These are phyloP conservation scores for Chrysanthemum seticuspe DNA, from an alignment of 129 eudicot genomes.

Conservation along the genomic window DNA sequence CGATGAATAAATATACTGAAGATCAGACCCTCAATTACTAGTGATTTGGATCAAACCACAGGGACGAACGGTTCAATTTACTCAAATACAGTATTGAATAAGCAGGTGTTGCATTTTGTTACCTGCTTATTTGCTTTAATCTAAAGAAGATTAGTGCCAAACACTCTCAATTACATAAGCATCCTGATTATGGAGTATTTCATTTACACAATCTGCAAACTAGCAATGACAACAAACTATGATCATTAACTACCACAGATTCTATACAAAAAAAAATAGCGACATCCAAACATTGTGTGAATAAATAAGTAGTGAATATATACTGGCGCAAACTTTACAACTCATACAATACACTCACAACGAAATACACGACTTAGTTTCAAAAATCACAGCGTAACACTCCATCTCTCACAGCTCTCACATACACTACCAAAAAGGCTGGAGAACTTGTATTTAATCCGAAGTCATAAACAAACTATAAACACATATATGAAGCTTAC, in stretches of 20 bases:
- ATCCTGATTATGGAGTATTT: not conserved
- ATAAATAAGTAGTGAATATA: not conserved
- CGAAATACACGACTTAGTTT: slow-evolving; percentile 14
- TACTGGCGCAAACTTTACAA: not conserved
- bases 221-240: too few species aligned
- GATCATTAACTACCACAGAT: too few species aligned
- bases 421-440: slow-evolving; percentile 29
- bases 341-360: not conserved
- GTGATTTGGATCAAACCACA: too few species aligned
- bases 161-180: too few species aligned
- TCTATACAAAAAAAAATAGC: too few species aligned
- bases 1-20: slow-evolving; percentile 2
- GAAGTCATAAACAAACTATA: slow-evolving; percentile 18
- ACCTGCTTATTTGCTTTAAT: too few species aligned
- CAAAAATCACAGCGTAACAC: slow-evolving; percentile 6
- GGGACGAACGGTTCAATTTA: too few species aligned
- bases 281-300: not conserved
- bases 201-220: too few species aligned
- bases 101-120: too few species aligned
- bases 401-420: not conserved
- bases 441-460: slow-evolving; percentile 15
- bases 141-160: too few species aligned
- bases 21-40: slow-evolving; percentile 44
- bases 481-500: not conserved
- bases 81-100: too few species aligned